A percentile compares a stretch with the other conserved stretches of the same genome.
Evolutionary conservation across 257 asterid species (phyloP).

Genomic region (Ocimum tenuiflorum): DNA sequence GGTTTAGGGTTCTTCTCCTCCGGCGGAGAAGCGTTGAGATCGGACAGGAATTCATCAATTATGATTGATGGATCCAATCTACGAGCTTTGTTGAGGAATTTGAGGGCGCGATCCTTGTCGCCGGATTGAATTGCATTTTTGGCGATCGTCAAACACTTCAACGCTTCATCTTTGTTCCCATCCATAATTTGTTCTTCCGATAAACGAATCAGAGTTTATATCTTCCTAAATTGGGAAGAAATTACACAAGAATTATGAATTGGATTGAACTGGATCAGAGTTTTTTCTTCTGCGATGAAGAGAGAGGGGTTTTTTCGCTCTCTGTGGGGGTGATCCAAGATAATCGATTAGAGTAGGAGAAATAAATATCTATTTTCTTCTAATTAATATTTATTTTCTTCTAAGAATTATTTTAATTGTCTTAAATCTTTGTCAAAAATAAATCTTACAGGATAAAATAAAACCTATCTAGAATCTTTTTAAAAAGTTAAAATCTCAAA

Average conservation of each 20-base stretch:
- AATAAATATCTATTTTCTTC: too few species aligned
- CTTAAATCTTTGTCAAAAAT: too few species aligned
- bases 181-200: conserved; percentile 43
- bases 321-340: conserved; percentile 5
- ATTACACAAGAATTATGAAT: neutral
- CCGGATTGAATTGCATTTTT: conserved; percentile 61
- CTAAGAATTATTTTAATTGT: too few species aligned
- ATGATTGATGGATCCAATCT: conserved; percentile 63
- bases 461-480: too few species aligned
- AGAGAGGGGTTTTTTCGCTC: conserved; percentile 16
- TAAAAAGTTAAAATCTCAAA: too few species aligned
- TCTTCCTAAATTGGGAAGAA: neutral
- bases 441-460: too few species aligned
- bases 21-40: conserved; percentile 33
- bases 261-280: neutral
- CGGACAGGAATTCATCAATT: conserved; percentile 45
- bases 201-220: neutral
- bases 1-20: conserved; percentile 32
- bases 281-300: conserved; percentile 1
- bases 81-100: conserved; percentile 76
- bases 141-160: conserved; percentile 76
- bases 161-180: conserved; percentile 97
- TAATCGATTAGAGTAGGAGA: neutral
- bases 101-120: conserved; percentile 58
- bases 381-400: too few species aligned